These are phyloP conservation scores for Striga asiatica DNA, from an alignment of 257 asterid species.

Conservation along the genomic window DNA sequence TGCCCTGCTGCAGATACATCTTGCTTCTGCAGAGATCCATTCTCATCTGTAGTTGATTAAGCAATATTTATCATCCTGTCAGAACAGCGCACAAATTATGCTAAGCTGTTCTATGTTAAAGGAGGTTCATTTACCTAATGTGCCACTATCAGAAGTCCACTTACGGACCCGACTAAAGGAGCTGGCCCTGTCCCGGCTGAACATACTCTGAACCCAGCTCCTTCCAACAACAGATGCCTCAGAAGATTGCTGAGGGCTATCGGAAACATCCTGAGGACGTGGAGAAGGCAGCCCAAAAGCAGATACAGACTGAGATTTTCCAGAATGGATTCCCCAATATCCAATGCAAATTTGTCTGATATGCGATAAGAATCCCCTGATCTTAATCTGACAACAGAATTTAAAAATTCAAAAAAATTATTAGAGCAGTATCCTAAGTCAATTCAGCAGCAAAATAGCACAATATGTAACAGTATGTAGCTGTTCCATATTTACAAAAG, in stretches of 20 bases:
- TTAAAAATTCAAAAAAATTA: background rate
- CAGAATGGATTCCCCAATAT: slow-evolving; percentile 80
- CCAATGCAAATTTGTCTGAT: slow-evolving; percentile 69
- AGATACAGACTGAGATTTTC: slow-evolving; percentile 51
- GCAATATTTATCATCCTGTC: slow-evolving; percentile 10
- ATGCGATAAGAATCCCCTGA: slow-evolving; percentile 77
- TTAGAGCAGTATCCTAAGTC: background rate
- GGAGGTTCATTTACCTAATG: slow-evolving; percentile 21
- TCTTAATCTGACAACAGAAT: slow-evolving; percentile 53
- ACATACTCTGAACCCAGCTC: slow-evolving; percentile 99
- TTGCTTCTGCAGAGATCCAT: slow-evolving; percentile 54
- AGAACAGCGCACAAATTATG: slow-evolving; percentile 15
- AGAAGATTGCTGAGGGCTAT: slow-evolving; percentile 54
- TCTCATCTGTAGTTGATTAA: slow-evolving; percentile 43
- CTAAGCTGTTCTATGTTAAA: slow-evolving; percentile 2
- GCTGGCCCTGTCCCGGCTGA: slow-evolving; percentile 76
- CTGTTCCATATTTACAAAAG: too few species aligned
- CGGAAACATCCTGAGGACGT: slow-evolving; percentile 61
- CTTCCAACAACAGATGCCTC: slow-evolving; percentile 89
- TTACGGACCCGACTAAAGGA: slow-evolving; percentile 62
- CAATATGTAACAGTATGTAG: too few species aligned
- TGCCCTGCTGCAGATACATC: slow-evolving; percentile 63
- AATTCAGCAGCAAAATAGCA: background rate
- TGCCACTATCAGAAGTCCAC: slow-evolving; percentile 55
- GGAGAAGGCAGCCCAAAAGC: slow-evolving; percentile 78